Percentiles rank a stretch among this genome's conserved stretches.
These are phyloP conservation scores for Paramecium caudatum DNA, from an alignment of 73 alveolate species.

Conservation along the genomic window DNA sequence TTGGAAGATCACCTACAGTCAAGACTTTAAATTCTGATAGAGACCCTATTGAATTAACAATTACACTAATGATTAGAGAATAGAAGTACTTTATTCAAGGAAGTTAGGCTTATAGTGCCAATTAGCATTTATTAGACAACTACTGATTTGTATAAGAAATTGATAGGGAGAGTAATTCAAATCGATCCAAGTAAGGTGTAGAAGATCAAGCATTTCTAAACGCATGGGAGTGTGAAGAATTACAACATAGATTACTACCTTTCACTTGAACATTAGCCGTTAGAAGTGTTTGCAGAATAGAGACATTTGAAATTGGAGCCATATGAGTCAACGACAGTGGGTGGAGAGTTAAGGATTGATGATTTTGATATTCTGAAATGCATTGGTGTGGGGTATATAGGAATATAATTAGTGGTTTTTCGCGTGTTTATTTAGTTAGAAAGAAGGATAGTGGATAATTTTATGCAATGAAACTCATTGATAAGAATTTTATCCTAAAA, in stretches of 20 bases:
- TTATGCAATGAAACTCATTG: constrained; percentile 67
- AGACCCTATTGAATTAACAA: neutral
- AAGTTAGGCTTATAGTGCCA: neutral
- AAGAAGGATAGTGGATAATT: constrained; percentile 24
- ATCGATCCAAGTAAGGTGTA: neutral
- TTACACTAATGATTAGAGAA: neutral
- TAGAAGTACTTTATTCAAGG: neutral
- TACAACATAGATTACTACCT: constrained; percentile 27
- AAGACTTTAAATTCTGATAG: neutral
- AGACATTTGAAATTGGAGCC: constrained; percentile 63
- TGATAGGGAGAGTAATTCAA: neutral
- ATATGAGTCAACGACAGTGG: neutral
- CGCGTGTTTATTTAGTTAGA: constrained; percentile 46
- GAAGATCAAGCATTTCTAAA: constrained; percentile 43
- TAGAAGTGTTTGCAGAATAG: constrained; percentile 46
- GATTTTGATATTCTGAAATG: constrained; percentile 31
- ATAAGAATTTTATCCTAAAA: constrained; percentile 55
- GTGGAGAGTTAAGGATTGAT: neutral
- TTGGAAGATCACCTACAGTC: neutral
- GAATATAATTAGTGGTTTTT: neutral
- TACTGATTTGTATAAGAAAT: constrained; percentile 42
- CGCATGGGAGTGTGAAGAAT: neutral
- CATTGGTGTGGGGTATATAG: constrained; percentile 48
- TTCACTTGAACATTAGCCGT: constrained; percentile 43
- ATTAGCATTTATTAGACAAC: constrained; percentile 4